These are phyloP conservation scores for Suillus occidentalis DNA, from an alignment of 768 basidiomycete species.

Conservation along the genomic window DNA sequence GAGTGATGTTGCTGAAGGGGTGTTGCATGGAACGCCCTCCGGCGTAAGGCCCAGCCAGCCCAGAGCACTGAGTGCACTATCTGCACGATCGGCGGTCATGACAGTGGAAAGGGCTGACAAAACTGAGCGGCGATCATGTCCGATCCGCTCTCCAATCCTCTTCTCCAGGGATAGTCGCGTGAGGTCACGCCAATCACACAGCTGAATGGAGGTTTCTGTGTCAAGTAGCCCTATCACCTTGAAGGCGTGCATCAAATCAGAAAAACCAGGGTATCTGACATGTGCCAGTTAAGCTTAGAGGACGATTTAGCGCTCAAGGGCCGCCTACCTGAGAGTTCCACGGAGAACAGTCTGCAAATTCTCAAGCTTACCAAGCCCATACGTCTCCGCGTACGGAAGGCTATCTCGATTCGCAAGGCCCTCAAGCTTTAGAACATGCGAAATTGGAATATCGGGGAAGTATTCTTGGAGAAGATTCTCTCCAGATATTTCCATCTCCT, in stretches of 20 bases:
- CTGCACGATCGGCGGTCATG: slow-evolving; percentile 18
- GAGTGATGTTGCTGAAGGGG: slow-evolving; percentile 33
- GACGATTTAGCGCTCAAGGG: neutral
- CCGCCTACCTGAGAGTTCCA: slow-evolving; percentile 74
- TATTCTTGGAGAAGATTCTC: slow-evolving; percentile 51
- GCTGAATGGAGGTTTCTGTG: slow-evolving; percentile 16
- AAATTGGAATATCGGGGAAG: slow-evolving; percentile 70
- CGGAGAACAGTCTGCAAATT: slow-evolving; percentile 67
- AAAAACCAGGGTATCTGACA: slow-evolving; percentile 81
- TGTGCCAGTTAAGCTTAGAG: neutral
- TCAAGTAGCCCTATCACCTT: slow-evolving; percentile 68
- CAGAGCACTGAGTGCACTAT: slow-evolving; percentile 41
- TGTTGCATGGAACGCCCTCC: neutral
- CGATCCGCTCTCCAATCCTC: slow-evolving; percentile 25
- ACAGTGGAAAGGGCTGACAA: slow-evolving; percentile 31
- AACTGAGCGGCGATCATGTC: slow-evolving; percentile 33
- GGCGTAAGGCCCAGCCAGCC: slow-evolving; percentile 35
- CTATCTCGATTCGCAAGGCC: slow-evolving; percentile 88
- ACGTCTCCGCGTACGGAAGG: slow-evolving; percentile 64
- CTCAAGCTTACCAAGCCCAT: slow-evolving; percentile 48
- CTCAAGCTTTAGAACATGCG: slow-evolving; percentile 64
- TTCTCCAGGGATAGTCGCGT: slow-evolving; percentile 35
- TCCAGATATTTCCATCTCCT: slow-evolving; percentile 53
- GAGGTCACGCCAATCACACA: slow-evolving; percentile 36
- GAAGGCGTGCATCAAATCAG: slow-evolving; percentile 72